Conservation (phyloP, 2,329 filamentous ascomycete species). For the Xylariaceae sp. region DNA sequence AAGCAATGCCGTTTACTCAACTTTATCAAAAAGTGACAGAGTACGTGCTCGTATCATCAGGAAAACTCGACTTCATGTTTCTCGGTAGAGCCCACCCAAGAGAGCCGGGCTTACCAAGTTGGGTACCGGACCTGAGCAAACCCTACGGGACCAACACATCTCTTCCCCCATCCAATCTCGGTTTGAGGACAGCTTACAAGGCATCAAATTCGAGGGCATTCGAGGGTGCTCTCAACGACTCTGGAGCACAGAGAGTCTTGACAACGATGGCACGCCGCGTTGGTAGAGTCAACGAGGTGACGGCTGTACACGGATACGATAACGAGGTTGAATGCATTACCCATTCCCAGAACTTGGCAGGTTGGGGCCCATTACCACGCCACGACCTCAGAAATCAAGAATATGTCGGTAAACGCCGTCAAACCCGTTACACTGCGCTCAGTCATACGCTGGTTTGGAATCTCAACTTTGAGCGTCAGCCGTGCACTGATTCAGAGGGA, state of each 20-base stretch:
- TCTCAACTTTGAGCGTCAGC: background rate
- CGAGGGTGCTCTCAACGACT: background rate
- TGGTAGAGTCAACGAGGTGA: background rate
- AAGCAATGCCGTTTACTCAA: background rate
- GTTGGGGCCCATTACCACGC: background rate
- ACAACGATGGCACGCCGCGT: background rate
- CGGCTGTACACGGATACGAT: background rate
- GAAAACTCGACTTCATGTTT: background rate
- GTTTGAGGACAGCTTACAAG: background rate
- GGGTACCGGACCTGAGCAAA: background rate
- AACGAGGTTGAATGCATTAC: background rate
- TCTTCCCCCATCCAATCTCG: background rate
- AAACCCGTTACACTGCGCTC: background rate
- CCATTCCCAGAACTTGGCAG: background rate
- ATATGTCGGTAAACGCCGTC: background rate
- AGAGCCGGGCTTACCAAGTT: background rate
- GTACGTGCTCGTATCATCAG: background rate
- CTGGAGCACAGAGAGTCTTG: background rate
- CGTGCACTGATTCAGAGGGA: background rate
- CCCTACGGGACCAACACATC: background rate
- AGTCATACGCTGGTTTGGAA: background rate
- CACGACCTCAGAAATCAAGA: background rate
- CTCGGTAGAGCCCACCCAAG: background rate
- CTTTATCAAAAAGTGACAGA: background rate
- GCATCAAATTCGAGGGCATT: background rate